phyloP scores from a whole-genome alignment of 2,329 filamentous ascomycete genomes.

The Stemphylium vesicarium region DNA sequence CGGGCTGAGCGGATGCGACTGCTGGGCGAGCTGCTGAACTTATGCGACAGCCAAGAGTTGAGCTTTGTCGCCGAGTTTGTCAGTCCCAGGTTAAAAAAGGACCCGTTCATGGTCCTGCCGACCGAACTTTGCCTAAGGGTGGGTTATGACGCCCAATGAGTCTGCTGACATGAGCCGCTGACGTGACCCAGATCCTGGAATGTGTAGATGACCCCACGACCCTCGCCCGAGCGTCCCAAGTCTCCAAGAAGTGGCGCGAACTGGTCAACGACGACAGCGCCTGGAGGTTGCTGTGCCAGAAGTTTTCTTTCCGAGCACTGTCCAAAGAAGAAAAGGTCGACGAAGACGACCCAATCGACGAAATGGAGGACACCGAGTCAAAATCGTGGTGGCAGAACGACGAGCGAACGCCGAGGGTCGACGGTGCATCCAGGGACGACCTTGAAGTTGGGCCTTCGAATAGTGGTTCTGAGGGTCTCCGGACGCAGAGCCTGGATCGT shows the following conservation, averaged over 20 bases:
- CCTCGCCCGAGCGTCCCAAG: conserved; percentile 88
- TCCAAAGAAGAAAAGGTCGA: conserved; percentile 54
- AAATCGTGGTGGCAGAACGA: conserved; percentile 36
- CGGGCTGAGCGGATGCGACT: conserved; percentile 79
- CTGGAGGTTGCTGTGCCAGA: conserved; percentile 96
- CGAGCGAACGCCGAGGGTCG: conserved; percentile 34
- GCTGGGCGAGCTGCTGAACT: conserved; percentile 85
- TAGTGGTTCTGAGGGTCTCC: conserved; percentile 55
- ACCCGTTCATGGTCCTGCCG: conserved; percentile 89
- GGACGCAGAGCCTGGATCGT: conserved; percentile 64
- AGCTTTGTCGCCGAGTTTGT: conserved; percentile 98
- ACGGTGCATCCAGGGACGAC: conserved; percentile 36
- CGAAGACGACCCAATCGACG: conserved; percentile 34
- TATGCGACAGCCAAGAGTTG: conserved; percentile 93
- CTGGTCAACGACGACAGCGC: conserved; percentile 95
- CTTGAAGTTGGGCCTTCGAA: conserved; percentile 47
- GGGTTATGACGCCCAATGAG: conserved; percentile 49
- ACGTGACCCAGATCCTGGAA: conserved; percentile 75
- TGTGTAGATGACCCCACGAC: conserved; percentile 98
- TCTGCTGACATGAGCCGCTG: conserved; percentile 9
- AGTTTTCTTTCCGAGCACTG: conserved; percentile 80
- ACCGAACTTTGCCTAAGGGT: conserved; percentile 92
- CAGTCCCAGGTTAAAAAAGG: conserved; percentile 90
- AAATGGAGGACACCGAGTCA: conserved; percentile 34
- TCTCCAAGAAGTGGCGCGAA: conserved; percentile 94